phyloP scores from a whole-genome alignment of 1,284 basidiomycete genomes.

The Fomes fomentarius region DNA sequence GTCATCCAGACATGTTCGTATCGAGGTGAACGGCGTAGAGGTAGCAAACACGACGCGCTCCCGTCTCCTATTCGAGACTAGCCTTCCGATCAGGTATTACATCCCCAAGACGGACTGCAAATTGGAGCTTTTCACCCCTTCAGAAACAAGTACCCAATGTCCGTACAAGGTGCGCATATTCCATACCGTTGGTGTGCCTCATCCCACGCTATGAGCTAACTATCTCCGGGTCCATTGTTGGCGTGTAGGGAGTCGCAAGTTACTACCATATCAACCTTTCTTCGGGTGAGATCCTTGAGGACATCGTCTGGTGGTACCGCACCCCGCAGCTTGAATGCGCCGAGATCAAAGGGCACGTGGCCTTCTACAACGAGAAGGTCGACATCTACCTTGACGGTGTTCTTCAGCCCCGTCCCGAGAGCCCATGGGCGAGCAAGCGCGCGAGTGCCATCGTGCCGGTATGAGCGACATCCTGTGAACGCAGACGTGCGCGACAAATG shows the following conservation, averaged over 20 bases:
- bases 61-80: constrained; percentile 60
- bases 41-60: constrained; percentile 61
- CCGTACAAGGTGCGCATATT: constrained; percentile 75
- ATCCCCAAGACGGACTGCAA: constrained; percentile 60
- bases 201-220: too few species aligned
- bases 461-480: neutral
- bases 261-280: constrained; percentile 57
- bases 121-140: constrained; percentile 52
- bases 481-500: too few species aligned
- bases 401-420: constrained; percentile 40
- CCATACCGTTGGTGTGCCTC: too few species aligned
- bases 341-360: constrained; percentile 54
- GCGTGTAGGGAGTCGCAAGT: constrained; percentile 58
- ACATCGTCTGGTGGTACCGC: constrained; percentile 68
- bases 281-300: constrained; percentile 45
- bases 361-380: constrained; percentile 70
- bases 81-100: constrained; percentile 59
- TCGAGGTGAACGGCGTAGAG: constrained; percentile 63
- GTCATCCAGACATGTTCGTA: constrained; percentile 60
- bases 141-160: constrained; percentile 51
- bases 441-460: constrained; percentile 9
- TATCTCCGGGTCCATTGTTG: too few species aligned
- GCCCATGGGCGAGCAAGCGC: constrained; percentile 19
- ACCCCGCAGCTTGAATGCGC: constrained; percentile 53
- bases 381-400: constrained; percentile 66